These are phyloP conservation scores for Daldinia eschscholtzii DNA, from an alignment of 2,329 filamentous ascomycete genomes.

Conservation along the genomic window DNA sequence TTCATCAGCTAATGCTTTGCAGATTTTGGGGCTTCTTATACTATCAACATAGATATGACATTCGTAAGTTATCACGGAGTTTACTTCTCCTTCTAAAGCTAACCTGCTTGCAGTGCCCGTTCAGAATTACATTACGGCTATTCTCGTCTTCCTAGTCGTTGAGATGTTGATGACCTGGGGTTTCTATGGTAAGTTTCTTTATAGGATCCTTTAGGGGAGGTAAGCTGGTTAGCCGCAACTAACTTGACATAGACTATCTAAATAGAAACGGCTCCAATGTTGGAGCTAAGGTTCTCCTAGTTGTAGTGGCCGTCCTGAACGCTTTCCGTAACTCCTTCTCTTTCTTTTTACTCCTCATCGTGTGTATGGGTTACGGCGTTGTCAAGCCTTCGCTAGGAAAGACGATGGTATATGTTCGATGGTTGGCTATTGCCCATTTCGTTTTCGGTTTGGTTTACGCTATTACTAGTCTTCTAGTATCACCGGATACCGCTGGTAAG, in stretches of 20 bases:
- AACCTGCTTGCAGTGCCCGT: conserved; percentile 76
- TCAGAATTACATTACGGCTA: conserved; percentile 99
- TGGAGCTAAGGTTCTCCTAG: conserved; percentile 86
- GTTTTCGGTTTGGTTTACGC: conserved; percentile 95
- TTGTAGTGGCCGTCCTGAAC: conserved; percentile 92
- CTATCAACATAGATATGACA: conserved; percentile 92
- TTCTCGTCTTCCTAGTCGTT: conserved; percentile 90
- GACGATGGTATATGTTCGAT: conserved; percentile 94
- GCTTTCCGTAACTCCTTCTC: conserved; percentile 97
- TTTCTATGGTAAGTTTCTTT: conserved; percentile 78
- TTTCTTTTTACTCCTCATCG: conserved; percentile 96
- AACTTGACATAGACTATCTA: conserved; percentile 76
- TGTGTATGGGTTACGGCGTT: conserved; percentile 99
- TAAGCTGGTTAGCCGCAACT: conserved; percentile 52
- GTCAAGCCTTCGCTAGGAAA: conserved; percentile 93
- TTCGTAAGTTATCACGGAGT: conserved; percentile 66
- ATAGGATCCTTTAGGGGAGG: neutral
- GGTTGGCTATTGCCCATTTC: conserved; percentile 92
- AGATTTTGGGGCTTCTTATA: conserved; percentile 96
- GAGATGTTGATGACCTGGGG: conserved; percentile 99
- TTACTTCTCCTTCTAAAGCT: conserved; percentile 46
- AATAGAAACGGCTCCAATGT: conserved; percentile 89
- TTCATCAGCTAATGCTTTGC: conserved; percentile 42
- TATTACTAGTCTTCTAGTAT: conserved; percentile 87
- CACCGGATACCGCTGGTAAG: conserved; percentile 83